These are phyloP conservation scores for Eremothecium gossypii DNA, from an alignment of 1,139 yeast genomes.

Conservation along the genomic window DNA sequence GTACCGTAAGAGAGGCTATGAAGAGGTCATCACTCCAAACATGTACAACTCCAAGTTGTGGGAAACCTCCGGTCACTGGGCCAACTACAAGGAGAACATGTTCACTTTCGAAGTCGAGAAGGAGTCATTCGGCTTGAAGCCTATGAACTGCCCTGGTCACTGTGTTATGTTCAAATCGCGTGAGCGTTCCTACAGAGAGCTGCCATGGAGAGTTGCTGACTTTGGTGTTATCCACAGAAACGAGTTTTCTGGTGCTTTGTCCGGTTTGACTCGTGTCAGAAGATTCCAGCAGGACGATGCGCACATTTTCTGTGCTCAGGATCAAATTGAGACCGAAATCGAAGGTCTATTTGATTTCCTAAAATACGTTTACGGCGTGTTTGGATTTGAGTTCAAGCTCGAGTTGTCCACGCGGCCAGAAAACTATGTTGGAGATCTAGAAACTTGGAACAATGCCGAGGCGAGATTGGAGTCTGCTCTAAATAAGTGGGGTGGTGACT, in stretches of 20 bases:
- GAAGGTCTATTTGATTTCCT: conserved; percentile 71
- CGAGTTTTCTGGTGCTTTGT: conserved; percentile 83
- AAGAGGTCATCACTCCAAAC: conserved; percentile 96
- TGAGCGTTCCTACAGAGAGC: conserved; percentile 86
- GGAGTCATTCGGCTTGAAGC: conserved; percentile 81
- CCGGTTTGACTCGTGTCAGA: conserved; percentile 91
- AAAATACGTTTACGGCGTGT: conserved; percentile 67
- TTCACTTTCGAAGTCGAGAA: conserved; percentile 92
- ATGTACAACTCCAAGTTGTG: conserved; percentile 92
- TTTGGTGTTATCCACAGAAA: conserved; percentile 93
- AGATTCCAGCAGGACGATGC: conserved; percentile 99
- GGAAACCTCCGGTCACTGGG: conserved; percentile 99
- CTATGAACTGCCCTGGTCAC: conserved; percentile 99
- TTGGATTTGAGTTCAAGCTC: conserved; percentile 84
- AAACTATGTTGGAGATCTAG: conserved; percentile 75
- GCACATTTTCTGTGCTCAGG: conserved; percentile 87
- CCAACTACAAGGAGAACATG: conserved; percentile 92
- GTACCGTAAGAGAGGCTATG: conserved; percentile 86
- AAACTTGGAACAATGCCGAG: conserved; percentile 88
- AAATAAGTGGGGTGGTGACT: conserved; percentile 66
- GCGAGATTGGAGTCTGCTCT: conserved; percentile 63
- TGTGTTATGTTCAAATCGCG: conserved; percentile 80
- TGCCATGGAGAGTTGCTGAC: conserved; percentile 95
- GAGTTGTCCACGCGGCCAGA: conserved; percentile 93
- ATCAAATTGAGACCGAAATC: conserved; percentile 80